A percentile compares a stretch with the other conserved stretches of the same genome.
Conservation (phyloP, 2,329 filamentous ascomycete genomes). For the Arthrobotrys entomopaga region DNA sequence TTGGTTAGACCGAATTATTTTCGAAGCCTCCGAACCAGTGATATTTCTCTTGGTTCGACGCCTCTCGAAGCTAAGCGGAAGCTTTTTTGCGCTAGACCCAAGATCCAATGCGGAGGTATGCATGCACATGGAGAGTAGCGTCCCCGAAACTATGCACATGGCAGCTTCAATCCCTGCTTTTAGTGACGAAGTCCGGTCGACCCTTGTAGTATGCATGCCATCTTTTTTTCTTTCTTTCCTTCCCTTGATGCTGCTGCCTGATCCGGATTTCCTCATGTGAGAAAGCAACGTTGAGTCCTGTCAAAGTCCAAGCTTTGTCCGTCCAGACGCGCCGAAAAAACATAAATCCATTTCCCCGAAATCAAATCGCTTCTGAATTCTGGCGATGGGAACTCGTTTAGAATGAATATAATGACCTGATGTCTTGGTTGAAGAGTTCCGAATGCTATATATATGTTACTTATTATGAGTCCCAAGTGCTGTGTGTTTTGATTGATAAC, state of each 20-base stretch:
- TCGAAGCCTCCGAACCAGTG: not conserved
- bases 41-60: not conserved
- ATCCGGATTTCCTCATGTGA: conserved; percentile 51
- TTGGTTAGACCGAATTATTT: conserved; percentile 14
- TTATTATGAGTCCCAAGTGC: conserved; percentile 3
- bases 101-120: conserved; percentile 36
- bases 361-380: conserved; percentile 6
- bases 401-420: too few relatives aligned
- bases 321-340: not conserved
- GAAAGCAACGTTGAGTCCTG: conserved; percentile 44
- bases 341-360: conserved; percentile 23
- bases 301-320: conserved; percentile 9
- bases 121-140: conserved; percentile 5
- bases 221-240: conserved; percentile 48
- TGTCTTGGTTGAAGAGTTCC: conserved; percentile 28
- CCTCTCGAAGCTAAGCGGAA: conserved; percentile 2
- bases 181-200: conserved; percentile 34
- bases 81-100: conserved; percentile 7
- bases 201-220: conserved; percentile 39
- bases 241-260: conserved; percentile 52
- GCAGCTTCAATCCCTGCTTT: conserved; percentile 31
- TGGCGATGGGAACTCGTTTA: conserved; percentile 1
- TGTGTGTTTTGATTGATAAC: not conserved
- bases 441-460: too few relatives aligned
- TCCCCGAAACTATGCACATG: too few relatives aligned